Percentiles rank a stretch among this genome's conserved stretches.
Conservation (phyloP, 768 basidiomycete species). For the Leucocoprinus leucothites region DNA sequence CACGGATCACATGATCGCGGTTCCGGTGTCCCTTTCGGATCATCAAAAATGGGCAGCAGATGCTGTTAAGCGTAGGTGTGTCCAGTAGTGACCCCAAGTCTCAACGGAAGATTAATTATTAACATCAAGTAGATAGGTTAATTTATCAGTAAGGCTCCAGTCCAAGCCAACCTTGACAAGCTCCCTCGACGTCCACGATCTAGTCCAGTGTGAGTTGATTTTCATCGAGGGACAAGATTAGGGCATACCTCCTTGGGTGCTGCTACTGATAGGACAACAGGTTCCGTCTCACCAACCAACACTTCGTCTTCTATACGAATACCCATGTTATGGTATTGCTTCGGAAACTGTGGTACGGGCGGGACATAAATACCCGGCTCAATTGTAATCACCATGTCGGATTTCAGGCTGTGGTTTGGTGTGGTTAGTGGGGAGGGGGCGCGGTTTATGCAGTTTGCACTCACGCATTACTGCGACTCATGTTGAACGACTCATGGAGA, state of each 20-base stretch:
- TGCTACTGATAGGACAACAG: slow-evolving; percentile 59
- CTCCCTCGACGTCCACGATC: slow-evolving; percentile 77
- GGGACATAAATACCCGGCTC: slow-evolving; percentile 96
- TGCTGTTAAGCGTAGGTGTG: too few relatives aligned
- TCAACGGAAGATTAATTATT: too few relatives aligned
- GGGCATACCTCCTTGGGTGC: slow-evolving; percentile 78
- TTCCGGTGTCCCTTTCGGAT: neutral
- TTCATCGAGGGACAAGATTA: neutral
- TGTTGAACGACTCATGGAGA: slow-evolving; percentile 79
- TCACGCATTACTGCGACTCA: slow-evolving; percentile 46
- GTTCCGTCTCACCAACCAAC: slow-evolving; percentile 58
- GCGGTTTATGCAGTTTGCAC: neutral
- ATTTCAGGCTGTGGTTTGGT: slow-evolving; percentile 55
- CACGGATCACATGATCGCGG: slow-evolving; percentile 9
- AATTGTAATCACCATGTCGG: slow-evolving; percentile 90
- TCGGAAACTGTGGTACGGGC: slow-evolving; percentile 72
- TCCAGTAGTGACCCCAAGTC: too few relatives aligned
- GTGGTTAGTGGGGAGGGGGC: neutral
- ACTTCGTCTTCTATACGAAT: slow-evolving; percentile 94
- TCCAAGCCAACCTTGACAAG: slow-evolving; percentile 70
- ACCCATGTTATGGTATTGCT: slow-evolving; percentile 85
- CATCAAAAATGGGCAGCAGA: neutral
- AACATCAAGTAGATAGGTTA: neutral
- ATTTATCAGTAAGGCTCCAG: slow-evolving; percentile 44
- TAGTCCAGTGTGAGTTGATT: slow-evolving; percentile 20